Percentiles rank a stretch among this genome's conserved stretches.
Evolutionary conservation across 169 alveolate species (phyloP).

Genomic region (Cryptosporidium viatorum): DNA sequence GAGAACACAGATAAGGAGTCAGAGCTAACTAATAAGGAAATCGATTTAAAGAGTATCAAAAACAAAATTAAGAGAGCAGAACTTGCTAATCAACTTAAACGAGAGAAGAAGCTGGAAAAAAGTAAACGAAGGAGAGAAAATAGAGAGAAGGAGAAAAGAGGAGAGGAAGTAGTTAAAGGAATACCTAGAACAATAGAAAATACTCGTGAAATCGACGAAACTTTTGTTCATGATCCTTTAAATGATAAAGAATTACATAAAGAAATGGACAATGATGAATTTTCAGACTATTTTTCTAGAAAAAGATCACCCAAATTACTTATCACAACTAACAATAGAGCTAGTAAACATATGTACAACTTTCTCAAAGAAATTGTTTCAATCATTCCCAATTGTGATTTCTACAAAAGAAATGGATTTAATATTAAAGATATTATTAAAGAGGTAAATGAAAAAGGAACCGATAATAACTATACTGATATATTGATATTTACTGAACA

Average conservation of each 20-base stretch:
- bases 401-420: conserved; percentile 87
- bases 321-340: conserved; percentile 91
- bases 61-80: conserved; percentile 52
- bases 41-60: conserved; percentile 8
- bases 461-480: conserved; percentile 89
- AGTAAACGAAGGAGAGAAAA: conserved; percentile 71
- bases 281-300: conserved; percentile 87
- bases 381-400: conserved; percentile 90
- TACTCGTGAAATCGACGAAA: conserved; percentile 76
- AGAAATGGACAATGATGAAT: conserved; percentile 92
- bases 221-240: conserved; percentile 68
- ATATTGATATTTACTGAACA: conserved; percentile 85
- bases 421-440: conserved; percentile 83
- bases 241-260: conserved; percentile 89
- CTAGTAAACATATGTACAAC: conserved; percentile 84
- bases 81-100: conserved; percentile 15
- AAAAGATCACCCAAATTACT: conserved; percentile 90
- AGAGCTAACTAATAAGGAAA: conserved; percentile 2
- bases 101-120: conserved; percentile 42
- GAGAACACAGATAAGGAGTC: neutral
- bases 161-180: conserved; percentile 52
- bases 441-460: conserved; percentile 87
- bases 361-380: conserved; percentile 91
- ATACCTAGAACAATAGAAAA: conserved; percentile 78
- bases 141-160: conserved; percentile 42